These are phyloP conservation scores for Balamuthia mandrillaris DNA, from an alignment of 208 protist genomes.

Conservation along the genomic window DNA sequence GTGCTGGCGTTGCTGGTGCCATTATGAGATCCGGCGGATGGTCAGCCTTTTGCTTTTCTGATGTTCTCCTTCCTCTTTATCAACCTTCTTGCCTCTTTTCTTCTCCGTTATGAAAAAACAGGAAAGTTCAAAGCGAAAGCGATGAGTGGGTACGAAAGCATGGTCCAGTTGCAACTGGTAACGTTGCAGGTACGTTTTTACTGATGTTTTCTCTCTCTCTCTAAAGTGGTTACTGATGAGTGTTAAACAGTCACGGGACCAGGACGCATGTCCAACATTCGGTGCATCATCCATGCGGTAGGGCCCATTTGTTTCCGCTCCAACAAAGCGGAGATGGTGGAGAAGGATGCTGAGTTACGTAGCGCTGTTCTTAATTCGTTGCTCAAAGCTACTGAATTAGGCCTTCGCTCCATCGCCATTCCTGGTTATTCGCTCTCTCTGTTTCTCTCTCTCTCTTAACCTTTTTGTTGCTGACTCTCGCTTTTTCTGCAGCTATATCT, in stretches of 20 bases:
- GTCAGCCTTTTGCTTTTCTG: too few relatives aligned
- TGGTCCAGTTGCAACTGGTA: not conserved
- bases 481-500: slow-evolving; percentile 4
- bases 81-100: too few relatives aligned
- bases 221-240: not conserved
- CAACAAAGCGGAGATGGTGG: slow-evolving; percentile 16
- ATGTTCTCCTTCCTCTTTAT: too few relatives aligned
- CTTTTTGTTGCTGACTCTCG: not conserved
- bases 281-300: slow-evolving; percentile 41
- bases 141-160: slow-evolving; percentile 27
- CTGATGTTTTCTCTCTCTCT: not conserved
- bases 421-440: not conserved
- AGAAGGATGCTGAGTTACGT: slow-evolving; percentile 27
- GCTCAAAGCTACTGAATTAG: slow-evolving; percentile 17
- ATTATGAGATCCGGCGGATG: slow-evolving; percentile 5
- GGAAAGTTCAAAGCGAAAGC: slow-evolving; percentile 27
- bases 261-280: not conserved
- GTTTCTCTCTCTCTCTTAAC: not conserved
- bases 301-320: slow-evolving; percentile 16
- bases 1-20: slow-evolving; percentile 15
- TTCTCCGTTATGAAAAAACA: too few relatives aligned
- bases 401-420: slow-evolving; percentile 8
- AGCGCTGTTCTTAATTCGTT: not conserved
- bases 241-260: slow-evolving; percentile 4
- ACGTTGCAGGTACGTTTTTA: not conserved